Evolutionary conservation across 441 rosid species (phyloP).

Genomic region (Syzygium malaccense): DNA sequence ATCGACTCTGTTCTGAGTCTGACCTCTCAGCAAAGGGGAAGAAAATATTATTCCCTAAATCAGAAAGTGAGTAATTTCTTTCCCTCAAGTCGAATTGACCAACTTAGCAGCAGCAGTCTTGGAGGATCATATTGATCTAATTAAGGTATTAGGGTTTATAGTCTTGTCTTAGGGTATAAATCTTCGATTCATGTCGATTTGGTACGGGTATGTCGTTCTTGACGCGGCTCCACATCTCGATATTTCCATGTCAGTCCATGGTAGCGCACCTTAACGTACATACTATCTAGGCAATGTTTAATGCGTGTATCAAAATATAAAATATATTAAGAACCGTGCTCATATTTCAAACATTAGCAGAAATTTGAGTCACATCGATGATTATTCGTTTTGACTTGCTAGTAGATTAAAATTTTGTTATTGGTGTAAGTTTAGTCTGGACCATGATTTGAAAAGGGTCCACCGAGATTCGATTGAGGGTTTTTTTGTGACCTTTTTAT

Average conservation of each 20-base stretch:
- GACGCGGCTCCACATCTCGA: background rate
- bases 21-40: background rate
- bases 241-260: fast-evolving
- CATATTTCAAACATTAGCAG: background rate
- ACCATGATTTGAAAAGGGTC: background rate
- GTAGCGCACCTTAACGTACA: fast-evolving
- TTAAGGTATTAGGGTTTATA: background rate
- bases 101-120: background rate
- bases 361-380: background rate
- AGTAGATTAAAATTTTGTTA: background rate
- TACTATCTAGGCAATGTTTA: background rate
- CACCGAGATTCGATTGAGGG: background rate
- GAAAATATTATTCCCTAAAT: background rate
- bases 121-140: background rate
- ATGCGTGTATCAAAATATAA: background rate
- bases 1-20: background rate
- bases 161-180: background rate
- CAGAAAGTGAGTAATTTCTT: background rate
- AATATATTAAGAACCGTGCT: background rate
- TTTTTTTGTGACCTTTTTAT: background rate
- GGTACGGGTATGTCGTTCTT: background rate
- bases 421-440: background rate
- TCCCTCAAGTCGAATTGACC: background rate
- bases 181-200: background rate
- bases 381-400: background rate